Conservation (phyloP, 345 rosid genomes). For the Noccaea caerulescens region DNA sequence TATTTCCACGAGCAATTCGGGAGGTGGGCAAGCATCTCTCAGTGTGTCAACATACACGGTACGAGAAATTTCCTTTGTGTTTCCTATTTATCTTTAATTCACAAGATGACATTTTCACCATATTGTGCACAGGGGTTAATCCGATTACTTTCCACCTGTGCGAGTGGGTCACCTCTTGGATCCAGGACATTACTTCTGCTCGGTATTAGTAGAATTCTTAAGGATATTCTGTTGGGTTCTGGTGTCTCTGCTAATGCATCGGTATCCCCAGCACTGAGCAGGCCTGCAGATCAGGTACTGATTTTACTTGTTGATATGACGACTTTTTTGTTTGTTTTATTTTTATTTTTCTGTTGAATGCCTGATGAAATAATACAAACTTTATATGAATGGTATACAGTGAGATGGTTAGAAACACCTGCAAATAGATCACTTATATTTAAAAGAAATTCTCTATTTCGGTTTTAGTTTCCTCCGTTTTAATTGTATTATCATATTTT, state of each 20-base stretch:
- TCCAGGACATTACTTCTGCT: slow-evolving; percentile 92
- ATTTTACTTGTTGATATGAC: slow-evolving; percentile 8
- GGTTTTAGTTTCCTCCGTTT: background rate
- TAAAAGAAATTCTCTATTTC: background rate
- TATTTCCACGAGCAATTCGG: slow-evolving; percentile 87
- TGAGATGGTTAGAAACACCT: slow-evolving; percentile 1
- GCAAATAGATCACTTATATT: slow-evolving; percentile 10
- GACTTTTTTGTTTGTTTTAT: too few relatives aligned
- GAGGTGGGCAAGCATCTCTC: slow-evolving; percentile 96
- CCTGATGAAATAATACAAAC: background rate
- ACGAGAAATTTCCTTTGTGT: slow-evolving; percentile 26
- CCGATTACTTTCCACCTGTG: slow-evolving; percentile 94
- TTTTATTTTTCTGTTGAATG: background rate
- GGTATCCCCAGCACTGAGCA: slow-evolving; percentile 85
- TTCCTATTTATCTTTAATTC: slow-evolving; percentile 14
- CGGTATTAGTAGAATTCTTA: slow-evolving; percentile 91
- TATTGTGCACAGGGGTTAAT: slow-evolving; percentile 75
- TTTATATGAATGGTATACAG: background rate
- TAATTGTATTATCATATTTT: background rate
- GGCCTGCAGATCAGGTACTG: slow-evolving; percentile 98
- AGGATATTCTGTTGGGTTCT: slow-evolving; percentile 87
- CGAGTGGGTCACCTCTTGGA: slow-evolving; percentile 95
- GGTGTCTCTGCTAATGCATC: slow-evolving; percentile 82
- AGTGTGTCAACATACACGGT: slow-evolving; percentile 94
- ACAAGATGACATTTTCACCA: slow-evolving; percentile 42